phyloP scores from a whole-genome alignment of 129 eudicot species.

The Flaveria trinervia region DNA sequence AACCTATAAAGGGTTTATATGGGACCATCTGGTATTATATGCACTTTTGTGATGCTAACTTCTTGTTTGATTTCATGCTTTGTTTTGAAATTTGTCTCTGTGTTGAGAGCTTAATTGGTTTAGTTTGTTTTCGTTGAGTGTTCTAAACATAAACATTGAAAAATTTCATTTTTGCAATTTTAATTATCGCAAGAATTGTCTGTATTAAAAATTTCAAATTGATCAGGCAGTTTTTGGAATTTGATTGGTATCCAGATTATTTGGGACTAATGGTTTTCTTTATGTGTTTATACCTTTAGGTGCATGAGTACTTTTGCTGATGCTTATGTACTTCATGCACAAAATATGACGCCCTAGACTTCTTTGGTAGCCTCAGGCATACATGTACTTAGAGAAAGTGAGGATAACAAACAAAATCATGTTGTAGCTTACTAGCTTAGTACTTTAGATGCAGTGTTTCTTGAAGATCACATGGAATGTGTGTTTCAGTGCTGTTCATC shows the following conservation, averaged over 20 bases:
- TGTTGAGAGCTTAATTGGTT: background rate
- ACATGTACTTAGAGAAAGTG: background rate
- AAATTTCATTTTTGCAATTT: background rate
- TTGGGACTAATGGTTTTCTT: background rate
- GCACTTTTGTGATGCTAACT: background rate
- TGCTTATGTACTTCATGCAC: background rate
- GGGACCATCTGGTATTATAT: background rate
- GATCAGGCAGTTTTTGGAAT: background rate
- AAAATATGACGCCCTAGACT: background rate
- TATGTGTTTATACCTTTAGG: too few relatives aligned
- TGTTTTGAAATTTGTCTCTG: background rate
- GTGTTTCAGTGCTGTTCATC: conserved; percentile 1
- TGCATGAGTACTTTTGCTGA: too few relatives aligned
- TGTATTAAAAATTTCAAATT: background rate
- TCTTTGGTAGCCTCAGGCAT: conserved; percentile 19
- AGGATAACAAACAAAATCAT: background rate
- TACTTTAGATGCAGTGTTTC: conserved; percentile 4
- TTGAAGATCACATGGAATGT: conserved; percentile 20
- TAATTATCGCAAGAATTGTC: background rate
- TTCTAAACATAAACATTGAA: background rate
- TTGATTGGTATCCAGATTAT: background rate
- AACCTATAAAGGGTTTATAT: background rate
- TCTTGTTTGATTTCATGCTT: conserved; percentile 2
- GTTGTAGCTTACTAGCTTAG: background rate
- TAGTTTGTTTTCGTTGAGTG: background rate